Evolutionary conservation across 768 basidiomycete species (phyloP).

Genomic region (Boletales sp.): DNA sequence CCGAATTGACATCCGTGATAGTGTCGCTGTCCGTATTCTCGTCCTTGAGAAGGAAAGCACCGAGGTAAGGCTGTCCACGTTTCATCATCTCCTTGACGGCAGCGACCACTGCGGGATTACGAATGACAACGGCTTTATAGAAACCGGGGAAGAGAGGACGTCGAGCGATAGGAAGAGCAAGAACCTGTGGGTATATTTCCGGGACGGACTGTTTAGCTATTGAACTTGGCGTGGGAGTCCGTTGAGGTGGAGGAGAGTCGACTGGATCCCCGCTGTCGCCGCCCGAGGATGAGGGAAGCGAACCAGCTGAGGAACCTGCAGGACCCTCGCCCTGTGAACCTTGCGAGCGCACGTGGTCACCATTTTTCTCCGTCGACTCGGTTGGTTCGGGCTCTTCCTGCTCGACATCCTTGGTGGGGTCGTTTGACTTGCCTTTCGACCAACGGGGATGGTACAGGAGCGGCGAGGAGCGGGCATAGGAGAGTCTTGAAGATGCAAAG

Average conservation of each 20-base stretch:
- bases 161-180: slow-evolving; percentile 92
- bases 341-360: slow-evolving; percentile 20
- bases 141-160: slow-evolving; percentile 96
- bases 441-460: slow-evolving; percentile 35
- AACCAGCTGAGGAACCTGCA: slow-evolving; percentile 29
- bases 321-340: slow-evolving; percentile 31
- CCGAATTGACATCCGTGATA: slow-evolving; percentile 82
- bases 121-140: slow-evolving; percentile 95
- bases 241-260: slow-evolving; percentile 39
- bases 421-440: slow-evolving; percentile 35
- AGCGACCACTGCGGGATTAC: slow-evolving; percentile 85
- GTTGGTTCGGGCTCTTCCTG: slow-evolving; percentile 21
- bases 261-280: slow-evolving; percentile 36
- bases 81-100: slow-evolving; percentile 97
- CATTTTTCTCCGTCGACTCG: slow-evolving; percentile 17
- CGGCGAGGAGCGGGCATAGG: slow-evolving; percentile 30
- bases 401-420: slow-evolving; percentile 22
- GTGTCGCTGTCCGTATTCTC: slow-evolving; percentile 90
- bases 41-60: slow-evolving; percentile 95
- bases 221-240: slow-evolving; percentile 41
- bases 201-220: slow-evolving; percentile 88
- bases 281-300: slow-evolving; percentile 38
- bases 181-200: slow-evolving; percentile 87
- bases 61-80: slow-evolving; percentile 94
- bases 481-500: slow-evolving; percentile 24